Conservation (phyloP, 2,329 filamentous ascomycete genomes). For the Fusarium drepaniforme region DNA sequence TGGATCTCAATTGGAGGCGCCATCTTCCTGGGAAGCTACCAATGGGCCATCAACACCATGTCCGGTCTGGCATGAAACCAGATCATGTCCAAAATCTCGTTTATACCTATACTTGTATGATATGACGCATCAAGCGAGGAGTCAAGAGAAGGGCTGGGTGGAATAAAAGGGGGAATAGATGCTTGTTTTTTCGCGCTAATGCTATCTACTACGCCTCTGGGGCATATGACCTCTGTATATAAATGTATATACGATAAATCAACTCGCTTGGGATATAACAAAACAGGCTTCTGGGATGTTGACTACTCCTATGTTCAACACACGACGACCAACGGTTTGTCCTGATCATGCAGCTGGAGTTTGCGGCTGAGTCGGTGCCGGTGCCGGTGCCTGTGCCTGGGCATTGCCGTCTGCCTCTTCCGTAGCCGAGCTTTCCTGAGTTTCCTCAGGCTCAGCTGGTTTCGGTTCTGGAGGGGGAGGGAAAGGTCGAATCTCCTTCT, state of each 20-base stretch:
- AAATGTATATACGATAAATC: constrained; percentile 39
- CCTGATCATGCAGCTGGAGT: constrained; percentile 18
- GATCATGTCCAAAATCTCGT: constrained; percentile 6
- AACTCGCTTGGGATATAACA: constrained; percentile 27
- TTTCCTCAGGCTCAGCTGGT: constrained; percentile 37
- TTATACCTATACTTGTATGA: constrained; percentile 28
- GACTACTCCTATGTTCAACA: constrained; percentile 6
- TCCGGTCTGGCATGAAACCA: constrained; percentile 40
- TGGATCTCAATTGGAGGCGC: constrained; percentile 97
- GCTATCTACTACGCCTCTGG: constrained; percentile 40
- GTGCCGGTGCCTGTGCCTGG: constrained; percentile 9
- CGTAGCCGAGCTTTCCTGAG: constrained; percentile 26
- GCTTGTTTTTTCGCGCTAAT: constrained; percentile 39
- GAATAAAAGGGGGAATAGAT: constrained; percentile 12
- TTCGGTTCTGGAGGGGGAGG: constrained; percentile 35
- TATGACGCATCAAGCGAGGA: constrained; percentile 28
- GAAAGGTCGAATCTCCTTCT: constrained; percentile 69
- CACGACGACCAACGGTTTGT: not conserved
- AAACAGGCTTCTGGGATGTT: not conserved
- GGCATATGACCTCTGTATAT: constrained; percentile 41
- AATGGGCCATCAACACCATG: constrained; percentile 85
- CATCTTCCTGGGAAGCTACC: constrained; percentile 94
- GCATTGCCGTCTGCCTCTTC: constrained; percentile 32
- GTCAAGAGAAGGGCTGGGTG: constrained; percentile 17
- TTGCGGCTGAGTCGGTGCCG: not conserved